Evolutionary conservation across 805 yeast species (phyloP).

Genomic region (Priceomyces castillae): DNA sequence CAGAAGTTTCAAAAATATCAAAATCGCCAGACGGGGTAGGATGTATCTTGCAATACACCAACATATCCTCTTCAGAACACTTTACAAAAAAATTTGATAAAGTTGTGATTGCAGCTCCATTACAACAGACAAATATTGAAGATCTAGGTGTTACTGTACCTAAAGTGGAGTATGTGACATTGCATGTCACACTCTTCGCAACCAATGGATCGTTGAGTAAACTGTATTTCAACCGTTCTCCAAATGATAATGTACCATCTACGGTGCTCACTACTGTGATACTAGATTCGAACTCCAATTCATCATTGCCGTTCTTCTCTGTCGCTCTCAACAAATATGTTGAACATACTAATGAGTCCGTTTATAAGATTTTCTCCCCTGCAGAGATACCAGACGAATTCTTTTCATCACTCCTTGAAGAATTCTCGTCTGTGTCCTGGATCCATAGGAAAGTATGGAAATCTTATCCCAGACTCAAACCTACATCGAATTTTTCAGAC

Average conservation of each 20-base stretch:
- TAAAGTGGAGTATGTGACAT: slow-evolving; percentile 32
- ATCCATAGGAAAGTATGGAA: slow-evolving; percentile 33
- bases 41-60: slow-evolving; percentile 7
- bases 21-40: neutral
- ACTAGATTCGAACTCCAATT: slow-evolving; percentile 3
- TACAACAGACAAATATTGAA: slow-evolving; percentile 25
- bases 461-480: slow-evolving; percentile 42
- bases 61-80: neutral
- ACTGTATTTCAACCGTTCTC: slow-evolving; percentile 10
- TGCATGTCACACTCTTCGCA: slow-evolving; percentile 38
- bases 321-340: slow-evolving; percentile 27
- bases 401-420: neutral
- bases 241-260: slow-evolving; percentile 18
- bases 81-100: slow-evolving; percentile 31
- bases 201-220: slow-evolving; percentile 17
- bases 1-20: slow-evolving; percentile 8
- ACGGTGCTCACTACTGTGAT: slow-evolving; percentile 20
- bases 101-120: slow-evolving; percentile 46
- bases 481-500: slow-evolving; percentile 23
- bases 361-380: slow-evolving; percentile 44
- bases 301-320: slow-evolving; percentile 28
- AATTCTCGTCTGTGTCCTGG: neutral
- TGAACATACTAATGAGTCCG: slow-evolving; percentile 22
- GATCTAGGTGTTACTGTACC: slow-evolving; percentile 1
- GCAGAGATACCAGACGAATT: slow-evolving; percentile 1